Conservation (phyloP, 2,329 filamentous ascomycete species). For the Exophiala bonariae region DNA sequence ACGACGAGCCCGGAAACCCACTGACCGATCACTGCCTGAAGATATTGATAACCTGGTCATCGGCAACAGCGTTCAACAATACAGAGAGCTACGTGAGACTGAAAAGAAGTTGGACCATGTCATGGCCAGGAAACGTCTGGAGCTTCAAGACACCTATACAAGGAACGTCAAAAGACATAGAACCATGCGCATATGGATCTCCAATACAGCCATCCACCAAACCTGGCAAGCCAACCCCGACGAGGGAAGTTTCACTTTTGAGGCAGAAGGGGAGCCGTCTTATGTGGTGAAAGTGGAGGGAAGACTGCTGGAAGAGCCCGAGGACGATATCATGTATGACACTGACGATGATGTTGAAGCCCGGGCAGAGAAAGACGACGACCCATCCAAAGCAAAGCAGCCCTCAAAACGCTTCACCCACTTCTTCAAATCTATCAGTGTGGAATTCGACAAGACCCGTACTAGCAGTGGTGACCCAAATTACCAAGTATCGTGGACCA, state of each 20-base stretch:
- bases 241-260: slow-evolving; percentile 78
- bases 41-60: slow-evolving; percentile 80
- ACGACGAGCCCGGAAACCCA: slow-evolving; percentile 82
- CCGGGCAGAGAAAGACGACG: slow-evolving; percentile 41
- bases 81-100: slow-evolving; percentile 79
- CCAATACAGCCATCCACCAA: slow-evolving; percentile 91
- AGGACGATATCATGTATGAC: slow-evolving; percentile 53
- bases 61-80: slow-evolving; percentile 77
- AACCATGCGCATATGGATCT: slow-evolving; percentile 90
- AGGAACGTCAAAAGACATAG: slow-evolving; percentile 76
- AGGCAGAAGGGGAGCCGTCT: slow-evolving; percentile 71
- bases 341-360: slow-evolving; percentile 44
- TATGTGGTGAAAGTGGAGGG: slow-evolving; percentile 94
- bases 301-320: slow-evolving; percentile 71
- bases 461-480: slow-evolving; percentile 43
- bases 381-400: slow-evolving; percentile 31
- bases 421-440: slow-evolving; percentile 53
- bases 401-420: slow-evolving; percentile 47
- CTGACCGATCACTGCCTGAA: slow-evolving; percentile 91
- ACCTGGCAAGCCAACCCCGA: slow-evolving; percentile 79
- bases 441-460: slow-evolving; percentile 51
- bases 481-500: slow-evolving; percentile 76
- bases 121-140: slow-evolving; percentile 90
- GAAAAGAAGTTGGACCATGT: slow-evolving; percentile 88
- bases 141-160: slow-evolving; percentile 79